These are phyloP conservation scores for Penstemon eatonii DNA, from an alignment of 257 asterid genomes.

Conservation along the genomic window DNA sequence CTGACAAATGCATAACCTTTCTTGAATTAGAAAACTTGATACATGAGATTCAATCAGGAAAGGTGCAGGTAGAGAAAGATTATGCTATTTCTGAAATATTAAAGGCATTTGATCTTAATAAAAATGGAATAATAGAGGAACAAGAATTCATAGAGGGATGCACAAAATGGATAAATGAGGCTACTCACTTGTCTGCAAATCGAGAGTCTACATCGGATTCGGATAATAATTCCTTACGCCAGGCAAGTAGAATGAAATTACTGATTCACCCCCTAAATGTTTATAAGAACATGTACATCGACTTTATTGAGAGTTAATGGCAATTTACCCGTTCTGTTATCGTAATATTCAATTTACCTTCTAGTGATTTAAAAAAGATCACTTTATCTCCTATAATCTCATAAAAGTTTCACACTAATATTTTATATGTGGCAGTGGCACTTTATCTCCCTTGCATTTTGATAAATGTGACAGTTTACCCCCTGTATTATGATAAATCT, in stretches of 20 bases:
- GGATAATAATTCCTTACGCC: constrained; percentile 15
- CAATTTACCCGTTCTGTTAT: too few relatives aligned
- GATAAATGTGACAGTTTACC: too few relatives aligned
- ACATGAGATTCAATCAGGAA: constrained; percentile 40
- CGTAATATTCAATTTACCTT: too few relatives aligned
- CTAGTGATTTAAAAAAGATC: too few relatives aligned
- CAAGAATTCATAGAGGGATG: constrained; percentile 42
- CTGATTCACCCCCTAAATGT: too few relatives aligned
- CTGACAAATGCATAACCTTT: constrained; percentile 35
- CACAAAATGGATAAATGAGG: constrained; percentile 39
- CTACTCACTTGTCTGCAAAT: constrained; percentile 30
- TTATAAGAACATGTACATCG: too few relatives aligned
- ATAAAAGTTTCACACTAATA: too few relatives aligned
- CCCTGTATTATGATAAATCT: too few relatives aligned
- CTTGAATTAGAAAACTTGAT: constrained; percentile 42
- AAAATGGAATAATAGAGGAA: constrained; percentile 37
- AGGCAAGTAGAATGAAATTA: constrained; percentile 26
- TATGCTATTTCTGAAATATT: constrained; percentile 41
- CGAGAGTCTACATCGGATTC: constrained; percentile 25
- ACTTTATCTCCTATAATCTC: too few relatives aligned
- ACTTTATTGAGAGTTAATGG: too few relatives aligned
- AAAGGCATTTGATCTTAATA: constrained; percentile 35
- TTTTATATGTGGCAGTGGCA: too few relatives aligned
- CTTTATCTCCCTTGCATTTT: too few relatives aligned
- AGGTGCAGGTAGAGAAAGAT: constrained; percentile 38